These are phyloP conservation scores for Populus hybrid DNA, from an alignment of 441 rosid genomes.

Conservation along the genomic window DNA sequence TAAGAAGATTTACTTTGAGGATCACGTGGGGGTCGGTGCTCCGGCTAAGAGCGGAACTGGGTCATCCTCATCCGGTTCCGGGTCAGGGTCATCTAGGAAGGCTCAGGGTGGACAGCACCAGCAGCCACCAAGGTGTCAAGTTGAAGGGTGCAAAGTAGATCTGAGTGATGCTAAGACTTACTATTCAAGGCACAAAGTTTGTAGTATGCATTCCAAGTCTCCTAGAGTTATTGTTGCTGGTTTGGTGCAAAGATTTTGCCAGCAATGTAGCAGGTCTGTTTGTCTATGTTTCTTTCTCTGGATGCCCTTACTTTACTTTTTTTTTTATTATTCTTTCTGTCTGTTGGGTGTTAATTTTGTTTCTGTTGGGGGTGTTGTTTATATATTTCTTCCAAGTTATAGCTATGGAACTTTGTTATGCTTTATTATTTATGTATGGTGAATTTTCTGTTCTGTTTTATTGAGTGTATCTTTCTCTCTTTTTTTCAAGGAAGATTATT, in stretches of 20 bases:
- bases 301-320: not conserved
- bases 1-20: slow-evolving; percentile 70
- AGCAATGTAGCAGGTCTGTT: slow-evolving; percentile 94
- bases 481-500: not conserved
- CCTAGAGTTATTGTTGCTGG: slow-evolving; percentile 81
- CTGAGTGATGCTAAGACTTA: slow-evolving; percentile 89
- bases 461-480: not conserved
- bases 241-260: slow-evolving; percentile 89
- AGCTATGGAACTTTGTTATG: not conserved
- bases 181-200: slow-evolving; percentile 89
- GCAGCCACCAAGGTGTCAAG: slow-evolving; percentile 81
- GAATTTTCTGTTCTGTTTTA: not conserved
- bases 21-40: slow-evolving; percentile 32
- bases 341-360: not conserved
- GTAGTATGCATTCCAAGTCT: slow-evolving; percentile 80
- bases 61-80: slow-evolving; percentile 17
- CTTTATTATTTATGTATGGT: not conserved
- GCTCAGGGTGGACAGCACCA: slow-evolving; percentile 42
- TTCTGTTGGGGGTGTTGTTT: not conserved
- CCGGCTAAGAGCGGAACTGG: slow-evolving; percentile 33
- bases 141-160: slow-evolving; percentile 92
- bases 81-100: slow-evolving; percentile 38
- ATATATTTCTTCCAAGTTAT: not conserved
- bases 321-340: not conserved
- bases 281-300: not conserved